Conservation (phyloP, 768 basidiomycete genomes). For the Russula dissimulans region DNA sequence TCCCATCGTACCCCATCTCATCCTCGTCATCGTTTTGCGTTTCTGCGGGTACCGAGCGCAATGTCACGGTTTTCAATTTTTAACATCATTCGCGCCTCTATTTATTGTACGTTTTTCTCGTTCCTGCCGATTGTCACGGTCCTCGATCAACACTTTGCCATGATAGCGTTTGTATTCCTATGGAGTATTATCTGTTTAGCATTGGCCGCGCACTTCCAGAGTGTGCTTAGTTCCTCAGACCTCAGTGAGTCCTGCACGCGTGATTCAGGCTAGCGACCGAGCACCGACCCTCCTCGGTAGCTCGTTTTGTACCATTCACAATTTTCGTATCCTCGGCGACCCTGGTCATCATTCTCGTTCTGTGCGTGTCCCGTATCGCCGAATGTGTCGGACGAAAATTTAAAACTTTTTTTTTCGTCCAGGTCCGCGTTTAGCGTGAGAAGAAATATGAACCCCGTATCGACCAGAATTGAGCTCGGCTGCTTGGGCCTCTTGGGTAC, state of each 20-base stretch:
- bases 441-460: constrained; percentile 64
- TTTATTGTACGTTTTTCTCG: constrained; percentile 47
- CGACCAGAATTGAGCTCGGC: constrained; percentile 66
- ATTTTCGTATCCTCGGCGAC: constrained; percentile 71
- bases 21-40: constrained; percentile 5
- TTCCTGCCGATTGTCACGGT: not conserved
- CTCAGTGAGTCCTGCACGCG: constrained; percentile 48
- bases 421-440: constrained; percentile 60
- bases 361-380: constrained; percentile 38
- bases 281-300: constrained; percentile 30
- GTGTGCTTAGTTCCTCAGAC: constrained; percentile 61
- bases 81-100: constrained; percentile 54
- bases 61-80: constrained; percentile 56
- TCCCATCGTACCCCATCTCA: constrained; percentile 7
- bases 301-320: constrained; percentile 81
- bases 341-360: constrained; percentile 52
- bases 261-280: not conserved
- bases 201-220: constrained; percentile 71
- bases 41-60: constrained; percentile 23
- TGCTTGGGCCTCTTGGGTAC: constrained; percentile 62
- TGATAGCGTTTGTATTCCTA: constrained; percentile 50
- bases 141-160: not conserved
- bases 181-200: constrained; percentile 75
- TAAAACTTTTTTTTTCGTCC: not conserved
- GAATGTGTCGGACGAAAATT: not conserved